Base-by-base conservation (phyloP, 1,139 yeast species). In the Sugiyamaella pinicola region DNA sequence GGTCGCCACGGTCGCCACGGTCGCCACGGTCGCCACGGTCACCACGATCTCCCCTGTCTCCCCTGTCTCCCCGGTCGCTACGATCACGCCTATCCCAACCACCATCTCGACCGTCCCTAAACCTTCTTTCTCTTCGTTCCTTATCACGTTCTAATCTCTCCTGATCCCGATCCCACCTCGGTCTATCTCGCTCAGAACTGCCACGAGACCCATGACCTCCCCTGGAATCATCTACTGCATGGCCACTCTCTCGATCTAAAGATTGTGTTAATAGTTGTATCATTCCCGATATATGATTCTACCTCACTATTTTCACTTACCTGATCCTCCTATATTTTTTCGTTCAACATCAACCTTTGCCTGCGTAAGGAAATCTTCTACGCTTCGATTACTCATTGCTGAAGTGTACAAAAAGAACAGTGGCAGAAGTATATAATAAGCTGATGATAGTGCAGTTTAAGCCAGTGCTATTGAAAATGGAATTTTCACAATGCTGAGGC, bases 1-100 rank as follows among this genome's bases (percentile, higher is more conserved):
- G 15, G 9, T 46, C 55, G 9, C 58, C 56, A 13, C 57, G 55
- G 40, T 60, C 54, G 22, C 55, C 9, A 6, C 35, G 17, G n/a
- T 31, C 17, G 7, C 35, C 35, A n/a, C 13, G 13, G 29, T 57
- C 56, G 8, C 38, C 46, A 9, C 51, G 19, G 39, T 47, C 58
- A n/a, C n/a, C n/a, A 13, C 35, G 35, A 8, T 13, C 54, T 31
- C 17, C 28, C 6, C 28, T 6, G 31, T 57, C 56, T 19, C 45
- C 35, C 12, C 35, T n/a, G n/a, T n/a, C n/a, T n/a, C n/a, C 44
- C 8, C 51, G 15, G 37, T 47, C 57, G n/a, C n/a, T n/a, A n/a
- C 37, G 42, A 40, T 44, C 48, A 39, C 56, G 47, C 38, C 55
- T 41, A 41, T 44, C 46, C 28, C 46, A 34, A 4, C 41, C 45